Conservation (phyloP, 2,329 filamentous ascomycete genomes). For the Cladophialophora psammophila region DNA sequence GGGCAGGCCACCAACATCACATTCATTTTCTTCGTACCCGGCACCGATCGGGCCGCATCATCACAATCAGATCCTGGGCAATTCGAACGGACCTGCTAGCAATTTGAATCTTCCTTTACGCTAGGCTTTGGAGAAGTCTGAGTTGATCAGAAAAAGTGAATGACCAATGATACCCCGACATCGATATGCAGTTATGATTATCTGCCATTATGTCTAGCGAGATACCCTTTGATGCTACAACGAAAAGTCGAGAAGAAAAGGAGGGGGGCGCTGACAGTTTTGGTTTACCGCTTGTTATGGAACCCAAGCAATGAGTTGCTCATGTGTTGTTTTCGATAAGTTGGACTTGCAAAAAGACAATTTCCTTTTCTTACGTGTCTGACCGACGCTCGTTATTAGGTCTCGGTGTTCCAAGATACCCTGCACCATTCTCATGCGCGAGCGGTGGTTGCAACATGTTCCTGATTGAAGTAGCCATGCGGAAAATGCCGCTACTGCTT, state of each 20-base stretch:
- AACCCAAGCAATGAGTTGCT: constrained; percentile 20
- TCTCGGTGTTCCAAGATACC: constrained; percentile 31
- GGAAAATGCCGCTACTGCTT: constrained; percentile 23
- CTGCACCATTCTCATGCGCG: constrained; percentile 20
- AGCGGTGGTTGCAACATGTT: constrained; percentile 26
- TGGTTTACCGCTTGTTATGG: constrained; percentile 28
- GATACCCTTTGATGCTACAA: constrained; percentile 41
- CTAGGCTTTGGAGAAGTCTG: constrained; percentile 37
- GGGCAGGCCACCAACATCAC: constrained; percentile 90
- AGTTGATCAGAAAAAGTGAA: constrained; percentile 33
- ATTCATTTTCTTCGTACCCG: constrained; percentile 96
- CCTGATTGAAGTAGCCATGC: constrained; percentile 10
- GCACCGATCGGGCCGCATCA: constrained; percentile 83
- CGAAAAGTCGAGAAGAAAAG: constrained; percentile 30
- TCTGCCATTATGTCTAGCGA: constrained; percentile 40
- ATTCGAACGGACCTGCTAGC: constrained; percentile 35
- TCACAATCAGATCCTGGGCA: constrained; percentile 31
- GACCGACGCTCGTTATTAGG: constrained; percentile 31
- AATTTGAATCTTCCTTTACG: constrained; percentile 41
- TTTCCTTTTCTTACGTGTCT: constrained; percentile 18
- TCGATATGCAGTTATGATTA: constrained; percentile 39
- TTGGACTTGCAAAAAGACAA: constrained; percentile 5
- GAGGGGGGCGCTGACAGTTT: constrained; percentile 21
- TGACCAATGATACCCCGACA: constrained; percentile 40
- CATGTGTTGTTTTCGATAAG: constrained; percentile 21